These are phyloP conservation scores for Asterella californica DNA, from an alignment of 225 moss, liverwort and hornwort species.

Conservation along the genomic window DNA sequence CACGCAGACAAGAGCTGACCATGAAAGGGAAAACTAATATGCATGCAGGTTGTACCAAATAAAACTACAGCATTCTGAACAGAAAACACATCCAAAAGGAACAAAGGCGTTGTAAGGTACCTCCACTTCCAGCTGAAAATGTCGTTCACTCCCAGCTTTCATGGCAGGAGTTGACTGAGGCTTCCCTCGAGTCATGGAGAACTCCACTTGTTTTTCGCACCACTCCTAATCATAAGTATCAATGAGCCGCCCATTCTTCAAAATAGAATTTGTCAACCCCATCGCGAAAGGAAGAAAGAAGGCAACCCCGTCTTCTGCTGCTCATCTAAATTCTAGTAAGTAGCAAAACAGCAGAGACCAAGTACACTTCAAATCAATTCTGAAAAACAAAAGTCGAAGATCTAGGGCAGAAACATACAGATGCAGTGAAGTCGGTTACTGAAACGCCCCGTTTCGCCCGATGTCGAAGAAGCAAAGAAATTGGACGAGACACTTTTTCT, in stretches of 20 bases:
- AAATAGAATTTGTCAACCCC: not conserved
- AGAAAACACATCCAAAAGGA: not conserved
- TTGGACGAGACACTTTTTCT: not conserved
- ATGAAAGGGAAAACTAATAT: too few species aligned
- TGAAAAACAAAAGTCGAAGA: not conserved
- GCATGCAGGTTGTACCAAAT: not conserved
- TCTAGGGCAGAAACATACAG: conserved; percentile 42
- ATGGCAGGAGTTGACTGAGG: conserved; percentile 77
- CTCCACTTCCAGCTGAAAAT: conserved; percentile 87
- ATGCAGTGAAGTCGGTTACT: conserved; percentile 91
- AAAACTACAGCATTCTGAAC: not conserved
- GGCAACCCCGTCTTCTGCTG: not conserved
- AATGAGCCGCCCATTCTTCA: conserved; percentile 15
- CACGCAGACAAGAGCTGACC: not conserved
- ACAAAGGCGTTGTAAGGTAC: conserved; percentile 23
- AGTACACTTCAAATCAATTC: not conserved
- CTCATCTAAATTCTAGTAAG: not conserved
- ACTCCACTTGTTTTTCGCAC: conserved; percentile 97
- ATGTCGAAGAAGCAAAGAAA: conserved; percentile 26
- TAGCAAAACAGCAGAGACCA: not conserved
- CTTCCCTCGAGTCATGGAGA: conserved; percentile 69
- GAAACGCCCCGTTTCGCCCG: conserved; percentile 55
- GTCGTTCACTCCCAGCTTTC: conserved; percentile 88
- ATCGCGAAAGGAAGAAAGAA: not conserved
- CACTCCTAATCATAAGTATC: conserved; percentile 56